Percentiles rank a stretch among this genome's conserved stretches.
phyloP scores from a whole-genome alignment of 495 filamentous ascomycete species.

The Halenospora varia region DNA sequence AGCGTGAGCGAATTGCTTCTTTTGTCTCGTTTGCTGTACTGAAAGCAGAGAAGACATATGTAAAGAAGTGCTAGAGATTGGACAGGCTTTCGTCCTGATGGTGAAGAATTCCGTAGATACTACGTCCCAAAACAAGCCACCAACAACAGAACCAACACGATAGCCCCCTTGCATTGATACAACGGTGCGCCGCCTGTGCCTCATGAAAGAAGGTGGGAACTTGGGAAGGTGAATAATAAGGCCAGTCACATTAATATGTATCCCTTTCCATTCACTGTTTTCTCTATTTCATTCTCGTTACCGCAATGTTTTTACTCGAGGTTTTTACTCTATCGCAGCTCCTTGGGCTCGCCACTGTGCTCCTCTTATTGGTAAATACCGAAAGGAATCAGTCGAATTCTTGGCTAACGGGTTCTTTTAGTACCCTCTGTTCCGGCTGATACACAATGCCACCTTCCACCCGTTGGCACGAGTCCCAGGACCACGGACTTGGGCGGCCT shows the following conservation, averaged over 20 bases:
- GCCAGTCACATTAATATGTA: too few relatives aligned
- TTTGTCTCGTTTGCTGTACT: too few relatives aligned
- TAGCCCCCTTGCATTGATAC: not conserved
- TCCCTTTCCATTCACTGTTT: not conserved
- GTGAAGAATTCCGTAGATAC: not conserved
- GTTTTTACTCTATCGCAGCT: too few relatives aligned
- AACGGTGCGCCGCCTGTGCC: not conserved
- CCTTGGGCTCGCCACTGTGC: not conserved
- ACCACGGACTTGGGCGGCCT: conserved; percentile 38
- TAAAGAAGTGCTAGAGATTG: too few relatives aligned
- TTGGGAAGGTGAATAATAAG: too few relatives aligned
- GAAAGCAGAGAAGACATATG: too few relatives aligned
- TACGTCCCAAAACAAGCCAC: not conserved
- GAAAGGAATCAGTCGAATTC: too few relatives aligned
- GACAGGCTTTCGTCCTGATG: not conserved
- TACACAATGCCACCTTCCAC: conserved; percentile 30
- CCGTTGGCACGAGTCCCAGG: conserved; percentile 41
- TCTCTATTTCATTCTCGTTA: not conserved
- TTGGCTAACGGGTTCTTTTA: not conserved
- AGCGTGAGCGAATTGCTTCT: too few relatives aligned
- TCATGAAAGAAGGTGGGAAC: not conserved
- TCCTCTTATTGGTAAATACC: too few relatives aligned
- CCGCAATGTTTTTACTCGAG: not conserved
- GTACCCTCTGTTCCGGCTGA: not conserved
- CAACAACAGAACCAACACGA: not conserved